A percentile compares a stretch with the other conserved stretches of the same genome.
These are phyloP conservation scores for Umbelopsis isabellina DNA, from an alignment of 192 early-diverging fungal genomes.

Conservation along the genomic window DNA sequence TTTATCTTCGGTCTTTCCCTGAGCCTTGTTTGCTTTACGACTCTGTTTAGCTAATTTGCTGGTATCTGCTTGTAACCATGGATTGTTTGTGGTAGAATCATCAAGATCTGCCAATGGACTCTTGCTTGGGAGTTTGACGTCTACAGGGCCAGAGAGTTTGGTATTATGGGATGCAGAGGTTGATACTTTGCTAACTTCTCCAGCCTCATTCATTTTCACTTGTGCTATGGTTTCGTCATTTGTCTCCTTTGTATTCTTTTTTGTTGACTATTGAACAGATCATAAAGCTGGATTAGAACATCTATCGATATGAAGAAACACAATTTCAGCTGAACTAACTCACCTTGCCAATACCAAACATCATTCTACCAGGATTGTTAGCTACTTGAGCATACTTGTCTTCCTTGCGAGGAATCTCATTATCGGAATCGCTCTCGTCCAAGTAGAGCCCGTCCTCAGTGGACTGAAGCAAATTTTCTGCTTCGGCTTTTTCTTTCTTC, in stretches of 20 bases:
- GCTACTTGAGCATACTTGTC: conserved; percentile 39
- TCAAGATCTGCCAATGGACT: conserved; percentile 31
- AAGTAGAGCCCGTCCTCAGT: conserved; percentile 51
- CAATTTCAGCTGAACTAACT: conserved; percentile 6
- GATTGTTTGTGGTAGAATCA: conserved; percentile 57
- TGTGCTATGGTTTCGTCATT: conserved; percentile 1
- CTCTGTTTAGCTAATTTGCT: conserved; percentile 52
- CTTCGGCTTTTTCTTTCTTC: conserved; percentile 57
- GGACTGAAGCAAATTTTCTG: conserved; percentile 49
- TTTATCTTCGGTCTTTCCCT: conserved; percentile 58
- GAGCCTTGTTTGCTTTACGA: conserved; percentile 56
- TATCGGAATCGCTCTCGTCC: conserved; percentile 37
- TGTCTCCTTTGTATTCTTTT: neutral
- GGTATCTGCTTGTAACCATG: conserved; percentile 73
- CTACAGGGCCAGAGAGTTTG: conserved; percentile 58
- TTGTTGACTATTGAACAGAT: conserved; percentile 19
- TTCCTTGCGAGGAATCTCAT: conserved; percentile 31
- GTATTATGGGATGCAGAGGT: conserved; percentile 56
- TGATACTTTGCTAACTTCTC: conserved; percentile 54
- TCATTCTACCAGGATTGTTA: conserved; percentile 65
- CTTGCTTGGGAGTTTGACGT: conserved; percentile 43
- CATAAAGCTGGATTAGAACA: neutral
- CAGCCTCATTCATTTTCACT: conserved; percentile 57
- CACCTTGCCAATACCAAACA: conserved; percentile 50
- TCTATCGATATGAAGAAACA: neutral